Evolutionary conservation across 1,139 yeast species (phyloP).

Genomic region (Saccharomyces pastorianus): DNA sequence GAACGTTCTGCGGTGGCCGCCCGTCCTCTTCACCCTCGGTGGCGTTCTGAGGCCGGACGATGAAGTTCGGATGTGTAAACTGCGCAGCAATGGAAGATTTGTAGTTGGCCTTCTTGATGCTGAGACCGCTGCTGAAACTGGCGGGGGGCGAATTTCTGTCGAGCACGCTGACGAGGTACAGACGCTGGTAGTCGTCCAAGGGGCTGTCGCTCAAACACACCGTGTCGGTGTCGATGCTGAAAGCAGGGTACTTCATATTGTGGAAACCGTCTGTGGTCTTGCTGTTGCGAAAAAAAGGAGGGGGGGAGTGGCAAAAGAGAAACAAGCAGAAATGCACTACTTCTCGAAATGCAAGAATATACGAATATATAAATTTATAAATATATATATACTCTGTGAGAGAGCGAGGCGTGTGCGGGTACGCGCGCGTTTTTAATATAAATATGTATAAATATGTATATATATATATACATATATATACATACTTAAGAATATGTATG

Average conservation of each 20-base stretch:
- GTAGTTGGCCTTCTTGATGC: slow-evolving; percentile 9
- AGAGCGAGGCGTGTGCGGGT: too few species aligned
- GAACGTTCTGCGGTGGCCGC: slow-evolving; percentile 7
- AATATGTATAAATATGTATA: too few species aligned
- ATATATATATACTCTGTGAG: too few species aligned
- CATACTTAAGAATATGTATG: too few species aligned
- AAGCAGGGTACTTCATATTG: slow-evolving; percentile 10
- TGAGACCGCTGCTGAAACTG: neutral
- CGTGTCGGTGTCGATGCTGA: slow-evolving; percentile 10
- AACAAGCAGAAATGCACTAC: too few species aligned
- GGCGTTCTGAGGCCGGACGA: neutral
- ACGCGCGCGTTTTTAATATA: too few species aligned
- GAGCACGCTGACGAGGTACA: slow-evolving; percentile 10
- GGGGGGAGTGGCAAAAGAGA: too few species aligned
- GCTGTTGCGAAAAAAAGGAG: too few species aligned
- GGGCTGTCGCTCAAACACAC: slow-evolving; percentile 20
- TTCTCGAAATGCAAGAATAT: too few species aligned
- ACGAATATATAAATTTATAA: too few species aligned
- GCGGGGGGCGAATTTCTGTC: neutral
- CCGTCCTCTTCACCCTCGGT: slow-evolving; percentile 1
- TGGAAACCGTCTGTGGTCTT: neutral
- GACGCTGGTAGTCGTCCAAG: slow-evolving; percentile 30
- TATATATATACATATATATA: too few species aligned
- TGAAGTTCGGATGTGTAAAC: slow-evolving; percentile 7
- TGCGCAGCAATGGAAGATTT: slow-evolving; percentile 12